phyloP scores from a whole-genome alignment of 768 basidiomycete species.

The Imleria badia region DNA sequence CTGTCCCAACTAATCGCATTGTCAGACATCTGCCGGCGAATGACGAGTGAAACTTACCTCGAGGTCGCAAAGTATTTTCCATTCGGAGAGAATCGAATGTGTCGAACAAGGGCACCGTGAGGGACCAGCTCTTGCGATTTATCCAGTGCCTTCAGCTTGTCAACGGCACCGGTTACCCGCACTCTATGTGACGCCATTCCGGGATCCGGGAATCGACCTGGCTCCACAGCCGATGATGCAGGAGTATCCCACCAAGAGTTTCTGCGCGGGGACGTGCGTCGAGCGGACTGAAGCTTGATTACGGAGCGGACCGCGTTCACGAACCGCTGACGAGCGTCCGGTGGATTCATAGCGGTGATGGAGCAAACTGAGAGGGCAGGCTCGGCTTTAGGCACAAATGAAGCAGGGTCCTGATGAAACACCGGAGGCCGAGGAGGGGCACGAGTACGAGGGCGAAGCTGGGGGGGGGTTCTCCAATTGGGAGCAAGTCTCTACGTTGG shows the following conservation, averaged over 20 bases:
- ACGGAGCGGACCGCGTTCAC: slow-evolving; percentile 44
- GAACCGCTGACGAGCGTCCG: slow-evolving; percentile 37
- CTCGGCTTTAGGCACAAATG: too few relatives aligned
- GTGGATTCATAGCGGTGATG: too few relatives aligned
- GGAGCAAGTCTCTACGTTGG: slow-evolving; percentile 17
- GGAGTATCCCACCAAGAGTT: slow-evolving; percentile 28
- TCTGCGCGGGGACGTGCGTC: slow-evolving; percentile 30
- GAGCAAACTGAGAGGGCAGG: too few relatives aligned
- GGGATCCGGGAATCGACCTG: too few relatives aligned
- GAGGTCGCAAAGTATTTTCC: slow-evolving; percentile 53
- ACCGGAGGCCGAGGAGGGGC: slow-evolving; percentile 9
- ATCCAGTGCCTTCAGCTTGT: slow-evolving; percentile 40
- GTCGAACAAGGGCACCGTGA: slow-evolving; percentile 49
- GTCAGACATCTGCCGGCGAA: background rate
- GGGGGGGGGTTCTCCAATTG: too few relatives aligned
- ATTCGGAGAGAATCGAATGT: slow-evolving; percentile 54
- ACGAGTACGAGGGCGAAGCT: slow-evolving; percentile 8
- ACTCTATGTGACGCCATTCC: slow-evolving; percentile 35
- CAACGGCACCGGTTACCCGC: slow-evolving; percentile 40
- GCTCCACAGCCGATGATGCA: too few relatives aligned
- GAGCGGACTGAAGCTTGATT: slow-evolving; percentile 39
- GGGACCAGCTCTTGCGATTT: slow-evolving; percentile 42
- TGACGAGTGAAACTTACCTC: slow-evolving; percentile 32
- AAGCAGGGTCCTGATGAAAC: too few relatives aligned
- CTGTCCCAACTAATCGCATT: slow-evolving; percentile 43